Evolutionary conservation across 2,329 filamentous ascomycete species (phyloP).

Genomic region (Delphinella strobiligena): DNA sequence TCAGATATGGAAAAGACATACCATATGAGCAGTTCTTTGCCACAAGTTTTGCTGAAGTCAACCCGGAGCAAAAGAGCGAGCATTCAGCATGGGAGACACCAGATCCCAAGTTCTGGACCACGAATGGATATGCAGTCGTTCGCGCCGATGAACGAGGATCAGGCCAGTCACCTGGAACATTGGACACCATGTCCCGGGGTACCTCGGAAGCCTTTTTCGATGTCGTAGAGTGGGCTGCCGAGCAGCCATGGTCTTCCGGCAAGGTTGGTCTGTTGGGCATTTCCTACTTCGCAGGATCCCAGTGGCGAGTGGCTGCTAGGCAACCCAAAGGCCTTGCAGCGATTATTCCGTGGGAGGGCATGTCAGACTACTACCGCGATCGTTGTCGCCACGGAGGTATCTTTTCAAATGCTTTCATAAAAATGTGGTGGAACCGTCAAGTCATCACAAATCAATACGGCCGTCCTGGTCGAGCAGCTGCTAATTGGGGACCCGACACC

Average conservation of each 20-base stretch:
- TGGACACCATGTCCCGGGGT: constrained; percentile 42
- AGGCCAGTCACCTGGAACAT: constrained; percentile 39
- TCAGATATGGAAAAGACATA: constrained; percentile 56
- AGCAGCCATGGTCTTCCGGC: constrained; percentile 15
- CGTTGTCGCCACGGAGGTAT: constrained; percentile 29
- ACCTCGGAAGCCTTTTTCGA: constrained; percentile 25
- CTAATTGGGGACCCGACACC: constrained; percentile 42
- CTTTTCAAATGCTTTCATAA: constrained; percentile 31
- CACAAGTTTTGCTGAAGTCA: constrained; percentile 34
- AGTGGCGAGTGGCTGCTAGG: constrained; percentile 43
- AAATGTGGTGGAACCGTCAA: constrained; percentile 57
- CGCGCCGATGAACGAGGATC: constrained; percentile 39
- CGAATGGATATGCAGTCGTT: constrained; percentile 18
- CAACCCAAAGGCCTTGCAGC: constrained; percentile 39
- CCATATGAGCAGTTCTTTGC: constrained; percentile 46
- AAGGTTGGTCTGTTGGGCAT: constrained; percentile 34
- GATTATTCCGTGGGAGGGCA: constrained; percentile 45
- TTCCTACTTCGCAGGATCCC: constrained; percentile 40
- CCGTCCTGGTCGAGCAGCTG: constrained; percentile 26
- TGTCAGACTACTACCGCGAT: constrained; percentile 42
- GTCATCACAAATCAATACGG: constrained; percentile 60
- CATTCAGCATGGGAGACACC: constrained; percentile 35
- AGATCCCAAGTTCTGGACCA: constrained; percentile 26
- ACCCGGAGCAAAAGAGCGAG: constrained; percentile 25
- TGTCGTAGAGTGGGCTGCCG: constrained; percentile 13